Conservation (phyloP, 129 eudicot species). For the Logfia minima region DNA sequence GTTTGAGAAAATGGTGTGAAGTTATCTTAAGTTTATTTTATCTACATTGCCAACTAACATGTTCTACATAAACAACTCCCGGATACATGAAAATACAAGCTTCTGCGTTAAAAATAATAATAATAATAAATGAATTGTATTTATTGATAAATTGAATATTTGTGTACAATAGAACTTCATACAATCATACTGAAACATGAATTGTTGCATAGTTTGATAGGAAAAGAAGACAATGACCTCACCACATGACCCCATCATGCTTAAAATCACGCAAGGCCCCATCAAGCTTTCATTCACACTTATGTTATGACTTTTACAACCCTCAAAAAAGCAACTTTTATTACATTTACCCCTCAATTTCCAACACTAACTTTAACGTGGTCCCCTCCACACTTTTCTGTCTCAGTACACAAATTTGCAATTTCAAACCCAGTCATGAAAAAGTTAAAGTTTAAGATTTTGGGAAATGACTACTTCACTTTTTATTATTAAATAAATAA, state of each 20-base stretch:
- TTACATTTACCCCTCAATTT: constrained; percentile 23
- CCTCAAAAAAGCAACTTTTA: constrained; percentile 15
- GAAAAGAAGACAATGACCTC: constrained; percentile 17
- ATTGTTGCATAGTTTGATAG: constrained; percentile 14
- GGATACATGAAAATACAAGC: no score
- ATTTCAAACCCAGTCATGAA: constrained; percentile 12
- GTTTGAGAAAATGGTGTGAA: constrained; percentile 8
- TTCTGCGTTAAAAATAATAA: no score
- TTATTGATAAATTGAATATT: not conserved
- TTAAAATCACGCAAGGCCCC: constrained; percentile 11
- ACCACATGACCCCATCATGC: constrained; percentile 24
- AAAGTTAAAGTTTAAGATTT: constrained; percentile 9
- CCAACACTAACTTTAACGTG: constrained; percentile 25
- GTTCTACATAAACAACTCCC: not conserved
- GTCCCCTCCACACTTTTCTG: constrained; percentile 24
- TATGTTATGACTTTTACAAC: constrained; percentile 19
- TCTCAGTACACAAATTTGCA: constrained; percentile 13
- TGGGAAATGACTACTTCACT: not conserved
- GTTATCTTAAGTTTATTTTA: not conserved
- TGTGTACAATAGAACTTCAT: not conserved
- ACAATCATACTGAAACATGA: not conserved
- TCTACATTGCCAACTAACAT: not conserved
- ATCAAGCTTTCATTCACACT: constrained; percentile 23
- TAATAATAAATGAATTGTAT: no score
- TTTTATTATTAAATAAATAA: not conserved